These are phyloP conservation scores for Austroboletus festivus DNA, from an alignment of 768 basidiomycete genomes.

Conservation along the genomic window DNA sequence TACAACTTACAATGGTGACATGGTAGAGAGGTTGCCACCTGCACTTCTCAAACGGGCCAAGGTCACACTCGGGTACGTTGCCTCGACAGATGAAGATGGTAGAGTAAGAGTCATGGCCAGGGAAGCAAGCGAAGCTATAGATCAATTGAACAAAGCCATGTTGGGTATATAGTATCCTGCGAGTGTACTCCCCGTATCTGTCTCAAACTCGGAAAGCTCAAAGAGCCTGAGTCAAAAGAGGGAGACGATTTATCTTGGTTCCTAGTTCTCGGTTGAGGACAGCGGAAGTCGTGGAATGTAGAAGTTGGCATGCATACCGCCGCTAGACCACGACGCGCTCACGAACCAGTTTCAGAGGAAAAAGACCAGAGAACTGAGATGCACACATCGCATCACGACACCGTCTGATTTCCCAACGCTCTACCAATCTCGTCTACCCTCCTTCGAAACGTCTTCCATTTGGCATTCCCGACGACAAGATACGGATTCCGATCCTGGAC, in stretches of 20 bases:
- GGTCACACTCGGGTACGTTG: slow-evolving; percentile 65
- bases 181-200: slow-evolving; percentile 81
- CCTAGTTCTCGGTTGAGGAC: slow-evolving; percentile 10
- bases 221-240: slow-evolving; percentile 80
- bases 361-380: no score
- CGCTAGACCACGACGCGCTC: slow-evolving; percentile 25
- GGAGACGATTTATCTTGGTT: slow-evolving; percentile 62
- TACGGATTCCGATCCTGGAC: slow-evolving; percentile 51
- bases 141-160: slow-evolving; percentile 46
- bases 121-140: slow-evolving; percentile 58
- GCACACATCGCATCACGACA: slow-evolving; percentile 19
- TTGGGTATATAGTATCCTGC: slow-evolving; percentile 28
- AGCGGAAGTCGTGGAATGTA: background rate
- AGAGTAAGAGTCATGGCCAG: slow-evolving; percentile 74
- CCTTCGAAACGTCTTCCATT: slow-evolving; percentile 67
- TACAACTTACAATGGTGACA: slow-evolving; percentile 43
- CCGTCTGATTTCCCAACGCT: slow-evolving; percentile 45
- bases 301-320: slow-evolving; percentile 20
- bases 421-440: slow-evolving; percentile 75
- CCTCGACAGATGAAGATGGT: slow-evolving; percentile 67
- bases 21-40: slow-evolving; percentile 20
- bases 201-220: slow-evolving; percentile 68
- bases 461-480: slow-evolving; percentile 56
- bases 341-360: slow-evolving; percentile 1
- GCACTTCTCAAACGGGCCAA: slow-evolving; percentile 47